Evolutionary conservation across 2,329 filamentous ascomycete genomes (phyloP), one percentile per base, ranked within the genome.

Genomic region (Trichoderma pleuroti): DNA sequence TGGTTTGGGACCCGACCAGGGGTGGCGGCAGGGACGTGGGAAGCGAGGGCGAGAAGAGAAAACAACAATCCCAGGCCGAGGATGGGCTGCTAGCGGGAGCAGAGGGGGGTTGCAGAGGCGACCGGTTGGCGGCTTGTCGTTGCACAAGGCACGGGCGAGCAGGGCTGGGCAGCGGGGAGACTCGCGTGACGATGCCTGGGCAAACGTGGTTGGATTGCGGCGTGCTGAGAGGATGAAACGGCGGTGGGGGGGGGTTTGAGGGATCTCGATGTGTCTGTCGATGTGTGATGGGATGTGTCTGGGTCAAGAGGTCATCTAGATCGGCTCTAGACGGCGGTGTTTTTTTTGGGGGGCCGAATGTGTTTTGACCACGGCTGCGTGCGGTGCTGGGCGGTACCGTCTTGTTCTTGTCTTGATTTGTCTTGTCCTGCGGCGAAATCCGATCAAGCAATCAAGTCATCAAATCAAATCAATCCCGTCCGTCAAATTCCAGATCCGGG

Each of bases 1-100:
- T 81, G 73, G 72, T 73, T 70, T 60, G 65, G 54, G 30, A 68
- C 65, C 39, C 65, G 62, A 68, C 54, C 66, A 67, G 57, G 64
- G 60, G 63, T 34, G 71, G 54, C 56, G 62, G 59, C 56, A 57
- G 57, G 68, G 56, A 64, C 32, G 32, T 61, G 65, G 56, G 56
- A 56, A 66, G 21, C 68, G 64, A 68, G 59, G 36, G 54, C 30
- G 67, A 63, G 42, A 57, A 56, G 67, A 57, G 67, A 49, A 32
- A 46, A 63, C 67, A 56, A 66, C 32, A 39, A 42, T 65, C 65
- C 65, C 67, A 54, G 67, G 30, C 57, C 56, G 61, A 49, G 57
- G 60, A 61, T 67, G 59, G 52, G 42, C 60, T 60, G 61, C 49
- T 49, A 70, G 67, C 28, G 68, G 65, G 54, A 68, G 54, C 65